Conservation (phyloP, 2,329 filamentous ascomycete genomes). For the Fusarium abutilonis region DNA sequence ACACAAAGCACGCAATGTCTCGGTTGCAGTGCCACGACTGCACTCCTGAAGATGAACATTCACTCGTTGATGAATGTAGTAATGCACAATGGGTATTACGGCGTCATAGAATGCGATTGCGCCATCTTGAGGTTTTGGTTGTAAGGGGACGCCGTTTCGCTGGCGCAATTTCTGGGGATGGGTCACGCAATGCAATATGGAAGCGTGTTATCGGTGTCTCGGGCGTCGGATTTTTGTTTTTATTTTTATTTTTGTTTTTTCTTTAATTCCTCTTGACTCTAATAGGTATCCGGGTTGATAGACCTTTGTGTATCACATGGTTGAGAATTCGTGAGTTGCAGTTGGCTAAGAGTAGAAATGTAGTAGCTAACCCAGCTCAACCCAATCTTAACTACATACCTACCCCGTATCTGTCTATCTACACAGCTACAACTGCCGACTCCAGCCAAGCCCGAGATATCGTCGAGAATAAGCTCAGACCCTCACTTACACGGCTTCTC, state of each 20-base stretch:
- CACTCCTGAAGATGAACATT: neutral
- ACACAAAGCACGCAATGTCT: slow-evolving; percentile 41
- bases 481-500: slow-evolving; percentile 23
- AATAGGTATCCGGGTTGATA: no score
- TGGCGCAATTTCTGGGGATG: slow-evolving; percentile 42
- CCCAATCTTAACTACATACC: neutral
- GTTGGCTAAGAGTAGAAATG: accelerated
- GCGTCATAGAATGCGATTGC: slow-evolving; percentile 26
- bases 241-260: no score
- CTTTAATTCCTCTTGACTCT: neutral
- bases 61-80: neutral
- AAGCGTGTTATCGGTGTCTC: neutral
- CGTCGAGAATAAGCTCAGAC: neutral
- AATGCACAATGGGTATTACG: neutral
- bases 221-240: neutral
- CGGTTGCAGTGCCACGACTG: neutral
- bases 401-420: neutral
- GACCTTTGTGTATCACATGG: neutral
- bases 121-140: slow-evolving; percentile 32
- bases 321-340: slow-evolving; percentile 1
- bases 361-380: neutral
- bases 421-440: neutral
- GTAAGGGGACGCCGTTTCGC: slow-evolving; percentile 8
- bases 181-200: slow-evolving; percentile 39
- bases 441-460: neutral